Conservation (phyloP, 1,284 basidiomycete genomes). For the Ustilago vetiveriae region DNA sequence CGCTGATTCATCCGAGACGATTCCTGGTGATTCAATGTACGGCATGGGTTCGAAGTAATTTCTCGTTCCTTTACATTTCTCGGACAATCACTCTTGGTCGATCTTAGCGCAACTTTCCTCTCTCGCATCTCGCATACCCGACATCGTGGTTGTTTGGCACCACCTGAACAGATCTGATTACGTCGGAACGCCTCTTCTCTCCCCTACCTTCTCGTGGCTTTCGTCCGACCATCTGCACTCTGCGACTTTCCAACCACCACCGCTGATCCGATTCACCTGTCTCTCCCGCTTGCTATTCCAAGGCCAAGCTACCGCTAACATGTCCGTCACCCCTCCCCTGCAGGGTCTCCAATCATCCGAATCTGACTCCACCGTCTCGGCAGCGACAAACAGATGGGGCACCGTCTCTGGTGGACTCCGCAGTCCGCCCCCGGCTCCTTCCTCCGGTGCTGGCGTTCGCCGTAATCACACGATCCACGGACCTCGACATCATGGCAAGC, state of each 20-base stretch:
- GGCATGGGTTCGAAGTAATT: no score
- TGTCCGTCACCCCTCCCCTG: constrained; percentile 31
- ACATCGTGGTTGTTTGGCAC: no score
- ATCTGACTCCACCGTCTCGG: constrained; percentile 1
- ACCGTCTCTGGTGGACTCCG: constrained; percentile 36
- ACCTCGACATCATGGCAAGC: constrained; percentile 38
- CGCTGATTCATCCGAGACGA: no score
- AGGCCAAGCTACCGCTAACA: constrained; percentile 1
- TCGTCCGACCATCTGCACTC: no score
- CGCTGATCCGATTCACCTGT: neutral
- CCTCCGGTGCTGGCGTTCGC: constrained; percentile 40
- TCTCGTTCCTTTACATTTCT: neutral
- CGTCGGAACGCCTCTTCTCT: no score
- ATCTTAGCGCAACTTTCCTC: neutral
- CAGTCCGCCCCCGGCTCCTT: constrained; percentile 44
- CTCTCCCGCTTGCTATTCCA: neutral
- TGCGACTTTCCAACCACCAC: neutral
- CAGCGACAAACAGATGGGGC: constrained; percentile 32
- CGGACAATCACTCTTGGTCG: neutral
- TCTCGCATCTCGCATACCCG: no score
- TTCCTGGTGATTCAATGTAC: no score
- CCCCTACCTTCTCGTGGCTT: no score
- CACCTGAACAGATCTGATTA: no score
- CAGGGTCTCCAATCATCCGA: constrained; percentile 8
- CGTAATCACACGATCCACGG: constrained; percentile 50